A percentile compares a stretch with the other conserved stretches of the same genome.
phyloP scores from a whole-genome alignment of 768 basidiomycete genomes.

The Chlorophyllum brunneum region DNA sequence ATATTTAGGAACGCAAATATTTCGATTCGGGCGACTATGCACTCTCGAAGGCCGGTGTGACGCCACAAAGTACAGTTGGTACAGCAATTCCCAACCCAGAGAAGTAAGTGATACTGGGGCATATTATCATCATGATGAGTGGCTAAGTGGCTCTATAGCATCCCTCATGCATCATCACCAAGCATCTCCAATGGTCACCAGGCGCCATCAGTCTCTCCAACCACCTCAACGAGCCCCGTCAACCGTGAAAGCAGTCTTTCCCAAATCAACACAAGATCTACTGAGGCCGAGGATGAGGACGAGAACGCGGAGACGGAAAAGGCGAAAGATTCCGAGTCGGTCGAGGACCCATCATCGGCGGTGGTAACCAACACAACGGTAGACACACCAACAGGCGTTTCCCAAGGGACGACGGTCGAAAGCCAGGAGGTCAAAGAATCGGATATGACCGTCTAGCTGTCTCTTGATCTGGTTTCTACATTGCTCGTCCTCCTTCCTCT shows the following conservation, averaged over 20 bases:
- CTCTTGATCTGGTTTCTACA: background rate
- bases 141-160: slow-evolving; percentile 44
- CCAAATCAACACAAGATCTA: slow-evolving; percentile 31
- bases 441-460: background rate
- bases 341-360: background rate
- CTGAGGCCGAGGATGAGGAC: slow-evolving; percentile 22
- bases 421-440: slow-evolving; percentile 5
- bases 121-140: slow-evolving; percentile 11
- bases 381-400: background rate
- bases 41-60: slow-evolving; percentile 89
- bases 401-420: background rate
- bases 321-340: background rate
- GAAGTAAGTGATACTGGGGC: slow-evolving; percentile 54
- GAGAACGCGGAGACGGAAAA: slow-evolving; percentile 5
- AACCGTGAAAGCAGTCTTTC: slow-evolving; percentile 58
- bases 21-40: slow-evolving; percentile 99
- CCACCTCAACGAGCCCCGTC: slow-evolving; percentile 59
- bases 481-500: background rate
- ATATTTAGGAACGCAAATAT: slow-evolving; percentile 89
- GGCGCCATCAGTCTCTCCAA: slow-evolving; percentile 70
- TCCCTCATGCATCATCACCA: slow-evolving; percentile 85
- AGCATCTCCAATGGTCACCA: slow-evolving; percentile 45
- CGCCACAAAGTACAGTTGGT: slow-evolving; percentile 85
- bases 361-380: slow-evolving; percentile 2
- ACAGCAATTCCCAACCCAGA: slow-evolving; percentile 98